Evolutionary conservation across 2,329 filamentous ascomycete species (phyloP), one percentile per base, ranked within the genome.

Genomic region (Trichophyton rubrum): DNA sequence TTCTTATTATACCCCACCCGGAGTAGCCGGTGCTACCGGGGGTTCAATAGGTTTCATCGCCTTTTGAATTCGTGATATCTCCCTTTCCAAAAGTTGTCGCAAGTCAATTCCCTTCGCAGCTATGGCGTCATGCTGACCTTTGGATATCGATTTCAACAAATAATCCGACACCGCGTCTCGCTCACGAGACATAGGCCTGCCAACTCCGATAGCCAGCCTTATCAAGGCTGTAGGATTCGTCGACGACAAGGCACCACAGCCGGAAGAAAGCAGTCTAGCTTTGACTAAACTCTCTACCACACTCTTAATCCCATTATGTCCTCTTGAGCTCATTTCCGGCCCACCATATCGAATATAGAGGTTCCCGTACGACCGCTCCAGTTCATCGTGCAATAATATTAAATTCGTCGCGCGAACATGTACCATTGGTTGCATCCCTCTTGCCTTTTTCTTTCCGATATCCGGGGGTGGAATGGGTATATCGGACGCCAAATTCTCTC

Each of bases 311-410:
- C 88, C 88, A 66, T 90, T 89, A 72, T 92, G 88, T 0, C 88
- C 88, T 8, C 82, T 80, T 41, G 83, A 78, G 68, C 86, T 89
- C 24, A 70, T 68, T 60, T 79, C 73, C 1, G 72, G 67, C 1
- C 79, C 78, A 70, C 87, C 89, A 24, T 79, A 78, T 60, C 81
- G 81, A 4, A 89, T 77, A 56, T 78, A 82, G 13, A 95, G 80
- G 40, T 80, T 79, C 0, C 90, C 90, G 1, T 90, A 69, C 2
- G 80, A 76, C 47, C 82, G 79, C 68, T 96, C 91, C 38, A 97
- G 75, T 71, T 97, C 92, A 71, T 97, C 92, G 71, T 97, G 90
- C 20, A 97, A 77, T 11, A 97, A 77, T 0, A 97, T 83, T 15
- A 99, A 73, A 2, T 78, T 74, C 2, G 78, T 66, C 13, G 60